These are phyloP conservation scores for Strobilomyces confusus DNA, from an alignment of 768 basidiomycete species.

Conservation along the genomic window DNA sequence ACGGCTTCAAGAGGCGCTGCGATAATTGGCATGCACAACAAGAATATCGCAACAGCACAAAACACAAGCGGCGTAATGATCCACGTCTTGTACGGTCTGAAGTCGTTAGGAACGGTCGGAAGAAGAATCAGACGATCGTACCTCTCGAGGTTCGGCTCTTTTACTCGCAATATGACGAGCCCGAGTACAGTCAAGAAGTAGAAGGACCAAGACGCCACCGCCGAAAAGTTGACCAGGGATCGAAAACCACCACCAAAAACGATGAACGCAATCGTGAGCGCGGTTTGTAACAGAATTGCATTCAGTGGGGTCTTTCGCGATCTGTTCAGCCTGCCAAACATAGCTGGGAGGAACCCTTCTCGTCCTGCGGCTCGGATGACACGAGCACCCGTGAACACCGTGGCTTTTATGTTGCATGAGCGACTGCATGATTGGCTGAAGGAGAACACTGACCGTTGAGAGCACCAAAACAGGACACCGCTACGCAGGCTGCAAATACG, in stretches of 20 bases:
- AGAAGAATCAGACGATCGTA: slow-evolving; percentile 18
- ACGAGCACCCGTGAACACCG: slow-evolving; percentile 75
- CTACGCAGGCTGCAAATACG: slow-evolving; percentile 86
- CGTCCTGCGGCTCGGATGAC: slow-evolving; percentile 86
- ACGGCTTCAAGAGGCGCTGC: slow-evolving; percentile 88
- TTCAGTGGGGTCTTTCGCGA: slow-evolving; percentile 83
- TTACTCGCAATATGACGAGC: slow-evolving; percentile 79
- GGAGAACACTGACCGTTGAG: slow-evolving; percentile 64
- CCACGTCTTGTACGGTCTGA: slow-evolving; percentile 91
- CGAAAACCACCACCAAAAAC: slow-evolving; percentile 86
- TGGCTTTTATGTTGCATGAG: slow-evolving; percentile 36
- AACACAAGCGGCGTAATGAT: slow-evolving; percentile 87
- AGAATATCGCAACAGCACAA: slow-evolving; percentile 57
- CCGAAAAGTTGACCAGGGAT: slow-evolving; percentile 84
- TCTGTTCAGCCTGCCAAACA: slow-evolving; percentile 76
- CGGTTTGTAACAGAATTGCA: slow-evolving; percentile 76
- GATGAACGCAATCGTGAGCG: slow-evolving; percentile 74
- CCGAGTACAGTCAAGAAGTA: slow-evolving; percentile 88
- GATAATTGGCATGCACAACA: slow-evolving; percentile 91
- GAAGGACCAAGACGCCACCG: slow-evolving; percentile 83
- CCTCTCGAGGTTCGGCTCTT: slow-evolving; percentile 88
- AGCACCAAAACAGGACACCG: slow-evolving; percentile 93
- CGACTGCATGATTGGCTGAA: background rate
- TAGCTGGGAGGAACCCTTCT: slow-evolving; percentile 79
- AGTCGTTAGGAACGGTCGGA: background rate